Conservation (phyloP, 2,329 filamentous ascomycete species). For the Xylaria sp. region DNA sequence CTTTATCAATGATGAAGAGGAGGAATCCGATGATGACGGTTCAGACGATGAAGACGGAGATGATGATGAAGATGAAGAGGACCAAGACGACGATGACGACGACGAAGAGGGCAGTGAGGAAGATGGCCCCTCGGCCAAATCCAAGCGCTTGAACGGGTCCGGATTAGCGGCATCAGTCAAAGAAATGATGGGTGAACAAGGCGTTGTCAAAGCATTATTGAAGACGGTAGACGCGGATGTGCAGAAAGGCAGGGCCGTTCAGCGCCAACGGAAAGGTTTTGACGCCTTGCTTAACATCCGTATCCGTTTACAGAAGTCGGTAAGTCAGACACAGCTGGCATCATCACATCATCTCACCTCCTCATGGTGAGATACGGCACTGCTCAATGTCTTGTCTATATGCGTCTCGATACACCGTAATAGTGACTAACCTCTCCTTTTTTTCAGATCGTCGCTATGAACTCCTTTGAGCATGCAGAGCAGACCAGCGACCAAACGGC, state of each 20-base stretch:
- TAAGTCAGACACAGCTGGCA: conserved; percentile 2
- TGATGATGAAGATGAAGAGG: conserved; percentile 30
- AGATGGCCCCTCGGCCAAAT: conserved; percentile 30
- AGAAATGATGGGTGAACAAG: conserved; percentile 65
- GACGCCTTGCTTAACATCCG: conserved; percentile 84
- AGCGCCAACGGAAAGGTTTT: conserved; percentile 77
- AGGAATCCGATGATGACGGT: conserved; percentile 10
- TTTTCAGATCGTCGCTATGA: conserved; percentile 61
- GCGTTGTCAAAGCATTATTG: conserved; percentile 54
- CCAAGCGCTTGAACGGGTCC: conserved; percentile 30
- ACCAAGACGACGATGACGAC: conserved; percentile 21
- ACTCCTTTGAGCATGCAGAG: conserved; percentile 57
- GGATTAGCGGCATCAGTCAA: conserved; percentile 53
- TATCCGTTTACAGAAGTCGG: conserved; percentile 86
- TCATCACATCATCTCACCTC: neutral
- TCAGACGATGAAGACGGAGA: conserved; percentile 27
- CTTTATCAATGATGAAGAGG: conserved; percentile 23
- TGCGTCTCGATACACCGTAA: neutral
- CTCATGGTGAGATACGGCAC: neutral
- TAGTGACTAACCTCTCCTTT: neutral
- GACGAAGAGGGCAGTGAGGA: conserved; percentile 19
- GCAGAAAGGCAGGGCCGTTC: conserved; percentile 80
- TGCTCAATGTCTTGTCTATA: neutral
- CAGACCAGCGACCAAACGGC: conserved; percentile 41
- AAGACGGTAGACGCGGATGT: conserved; percentile 70